A percentile compares a stretch with the other conserved stretches of the same genome.
Evolutionary conservation across 1,284 basidiomycete species (phyloP).

Genomic region (Trametes sp.): DNA sequence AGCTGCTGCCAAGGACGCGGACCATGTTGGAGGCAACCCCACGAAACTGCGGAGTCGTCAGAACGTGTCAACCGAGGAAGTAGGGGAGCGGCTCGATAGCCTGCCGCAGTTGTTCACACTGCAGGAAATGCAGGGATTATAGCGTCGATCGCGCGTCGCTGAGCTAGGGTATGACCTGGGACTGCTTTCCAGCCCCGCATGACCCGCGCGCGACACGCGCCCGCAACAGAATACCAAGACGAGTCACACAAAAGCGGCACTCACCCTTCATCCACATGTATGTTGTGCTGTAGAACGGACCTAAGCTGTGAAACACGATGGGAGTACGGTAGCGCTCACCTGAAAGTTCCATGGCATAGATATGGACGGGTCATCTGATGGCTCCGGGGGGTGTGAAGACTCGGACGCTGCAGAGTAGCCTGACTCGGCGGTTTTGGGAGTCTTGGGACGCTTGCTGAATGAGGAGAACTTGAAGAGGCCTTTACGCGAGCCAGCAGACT

Average conservation of each 20-base stretch:
- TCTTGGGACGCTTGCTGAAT: conserved; percentile 48
- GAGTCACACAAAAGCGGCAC: conserved; percentile 38
- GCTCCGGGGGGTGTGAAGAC: conserved; percentile 43
- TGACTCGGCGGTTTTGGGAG: conserved; percentile 44
- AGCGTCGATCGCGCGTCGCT: no score
- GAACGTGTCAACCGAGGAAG: conserved; percentile 15
- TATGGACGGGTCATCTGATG: conserved; percentile 64
- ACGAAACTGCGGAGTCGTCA: conserved; percentile 51
- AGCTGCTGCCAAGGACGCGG: conserved; percentile 60
- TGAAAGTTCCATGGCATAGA: conserved; percentile 79
- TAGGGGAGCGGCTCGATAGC: no score
- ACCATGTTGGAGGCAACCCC: conserved; percentile 80
- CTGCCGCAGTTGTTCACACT: no score
- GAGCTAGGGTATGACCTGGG: no score
- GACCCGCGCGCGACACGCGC: no score
- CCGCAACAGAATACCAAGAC: no score
- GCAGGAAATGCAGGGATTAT: no score
- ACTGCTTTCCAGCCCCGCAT: neutral
- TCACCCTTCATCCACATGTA: conserved; percentile 80
- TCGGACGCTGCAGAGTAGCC: conserved; percentile 35
- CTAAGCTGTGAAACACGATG: conserved; percentile 14
- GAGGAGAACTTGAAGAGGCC: conserved; percentile 57
- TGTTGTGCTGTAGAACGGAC: conserved; percentile 61
- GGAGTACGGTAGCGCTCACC: conserved; percentile 49
- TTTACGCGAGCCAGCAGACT: conserved; percentile 47